Base-by-base conservation (phyloP, 768 basidiomycete species). In the Rhodocollybia butyracea region DNA sequence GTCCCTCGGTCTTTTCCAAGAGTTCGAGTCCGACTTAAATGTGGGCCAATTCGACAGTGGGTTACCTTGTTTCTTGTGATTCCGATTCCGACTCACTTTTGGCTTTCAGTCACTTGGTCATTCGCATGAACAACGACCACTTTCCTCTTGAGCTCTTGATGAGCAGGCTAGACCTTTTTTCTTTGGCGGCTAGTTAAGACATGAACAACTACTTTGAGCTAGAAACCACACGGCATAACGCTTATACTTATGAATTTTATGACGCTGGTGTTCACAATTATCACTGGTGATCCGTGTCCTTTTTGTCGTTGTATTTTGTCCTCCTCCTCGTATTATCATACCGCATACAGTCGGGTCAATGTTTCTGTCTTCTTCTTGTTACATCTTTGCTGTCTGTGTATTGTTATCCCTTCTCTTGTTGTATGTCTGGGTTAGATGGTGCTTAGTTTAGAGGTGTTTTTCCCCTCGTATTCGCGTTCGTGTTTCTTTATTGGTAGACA, bases 1-100 rank as follows among this genome's bases (percentile, higher is more conserved):
- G 40, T 90, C 89, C n/a, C 53, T 61, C 47, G 83, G 64, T 52
- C 88, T 89, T 42, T 94, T 95, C 80, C 29, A 70, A 24, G 61
- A 66, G 15, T 78, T 95, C 55, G 82, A n/a, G n/a, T n/a, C 80
- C 43, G 53, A 68, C 45, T 64, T 74, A 40, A 63, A 62, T 5
- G 64, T 76, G 22, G 93, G 93, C 59, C 60, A 72, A 56, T 74
- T 91, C 57, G 62, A 72, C 46, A 88, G 87, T 85, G 68, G 57
- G 80, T 80, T 29, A 12, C 1, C 40, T 11, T 38, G 51, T 21
- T 52, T n/a, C 29, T 30, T 43, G 13, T 19, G 41, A 24, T 34
- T 45, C 15, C 26, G 27, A 54, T 29, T 17, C 51, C 30, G 24
- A 56, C 13, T 45, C 54, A n/a, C 15, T 50, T 22, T 42, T 11